A percentile compares a stretch with the other conserved stretches of the same genome.
Conservation (phyloP, 305 asterid species). For the Fraxinus nigra region DNA sequence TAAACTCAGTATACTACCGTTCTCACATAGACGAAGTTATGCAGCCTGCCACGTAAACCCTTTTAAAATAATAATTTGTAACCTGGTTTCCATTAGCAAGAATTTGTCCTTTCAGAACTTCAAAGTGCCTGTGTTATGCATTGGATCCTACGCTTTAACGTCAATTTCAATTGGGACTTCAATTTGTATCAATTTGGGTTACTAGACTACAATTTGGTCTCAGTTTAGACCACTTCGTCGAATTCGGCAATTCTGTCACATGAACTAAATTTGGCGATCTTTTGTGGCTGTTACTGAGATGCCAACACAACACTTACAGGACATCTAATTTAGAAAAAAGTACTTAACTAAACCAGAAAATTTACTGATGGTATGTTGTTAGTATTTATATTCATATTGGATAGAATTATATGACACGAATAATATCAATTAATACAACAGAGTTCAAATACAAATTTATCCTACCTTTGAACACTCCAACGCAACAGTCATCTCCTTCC, state of each 20-base stretch:
- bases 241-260: not conserved
- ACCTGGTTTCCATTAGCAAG: not conserved
- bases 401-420: not conserved
- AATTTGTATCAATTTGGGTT: not conserved
- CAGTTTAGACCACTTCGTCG: not conserved
- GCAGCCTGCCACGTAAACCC: not conserved
- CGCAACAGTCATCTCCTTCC: constrained; percentile 79
- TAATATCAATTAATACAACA: not conserved
- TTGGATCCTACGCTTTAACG: not conserved
- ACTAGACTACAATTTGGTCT: not conserved
- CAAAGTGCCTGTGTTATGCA: not conserved
- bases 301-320: not conserved
- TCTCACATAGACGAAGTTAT: not conserved
- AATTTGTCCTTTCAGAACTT: not conserved
- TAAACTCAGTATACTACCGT: not conserved
- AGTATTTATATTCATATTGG: not conserved
- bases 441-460: constrained; percentile 15
- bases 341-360: not conserved
- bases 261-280: not conserved
- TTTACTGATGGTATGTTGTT: not conserved
- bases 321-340: not conserved
- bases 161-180: not conserved
- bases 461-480: constrained; percentile 82
- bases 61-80: not conserved
- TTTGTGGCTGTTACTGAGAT: not conserved